Base-by-base conservation (phyloP, 2,329 filamentous ascomycete genomes). In the Talaromyces atroroseus region DNA sequence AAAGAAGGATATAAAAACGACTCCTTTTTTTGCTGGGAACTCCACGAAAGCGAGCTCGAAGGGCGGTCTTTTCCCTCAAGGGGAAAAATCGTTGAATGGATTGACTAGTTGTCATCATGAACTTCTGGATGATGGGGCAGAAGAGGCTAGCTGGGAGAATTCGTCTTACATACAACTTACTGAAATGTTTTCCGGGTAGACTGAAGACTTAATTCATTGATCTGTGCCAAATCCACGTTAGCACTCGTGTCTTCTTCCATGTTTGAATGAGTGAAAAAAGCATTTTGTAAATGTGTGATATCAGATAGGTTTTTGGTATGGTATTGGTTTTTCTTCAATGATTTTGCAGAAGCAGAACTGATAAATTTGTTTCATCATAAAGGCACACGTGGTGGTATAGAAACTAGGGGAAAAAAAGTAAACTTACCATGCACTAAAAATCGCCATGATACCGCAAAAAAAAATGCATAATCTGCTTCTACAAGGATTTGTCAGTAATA, bases 301-400 rank as follows among this genome's bases (percentile, higher is more conserved):
- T 80, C 77, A 80, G 78, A 75, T 76, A 73, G 65, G 29, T 61
- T 75, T 75, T 76, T 79, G 79, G 79, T 82, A 82, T 79, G 78
- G 78, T 80, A 79, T 74, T 75, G 66, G 40, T 68, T 75, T 80
- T 70, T 82, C 80, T 78, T 81, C 80, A 82, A 80, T 68, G 64
- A 58, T 67, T 70, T 80, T 81, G 74, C 80, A 81, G 80, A 81
- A 83, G 80, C 80, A 83, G 80, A 83, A 83, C 80, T 83, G 80
- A 78, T 76, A 74, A 75, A 72, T 72, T 52, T 63, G 26, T 76
- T 69, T 79, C 77, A 80, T 79, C 77, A 78, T 68, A 59, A 54
- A 66, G 68, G 54, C 40, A 36, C 21, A 23, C 18, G 2, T 52
- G 20, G 29, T 6, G 16, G 45, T 20, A 18, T 3, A 16, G 38